phyloP scores from a whole-genome alignment of 2,329 filamentous ascomycete genomes.

The Capronia epimyces region DNA sequence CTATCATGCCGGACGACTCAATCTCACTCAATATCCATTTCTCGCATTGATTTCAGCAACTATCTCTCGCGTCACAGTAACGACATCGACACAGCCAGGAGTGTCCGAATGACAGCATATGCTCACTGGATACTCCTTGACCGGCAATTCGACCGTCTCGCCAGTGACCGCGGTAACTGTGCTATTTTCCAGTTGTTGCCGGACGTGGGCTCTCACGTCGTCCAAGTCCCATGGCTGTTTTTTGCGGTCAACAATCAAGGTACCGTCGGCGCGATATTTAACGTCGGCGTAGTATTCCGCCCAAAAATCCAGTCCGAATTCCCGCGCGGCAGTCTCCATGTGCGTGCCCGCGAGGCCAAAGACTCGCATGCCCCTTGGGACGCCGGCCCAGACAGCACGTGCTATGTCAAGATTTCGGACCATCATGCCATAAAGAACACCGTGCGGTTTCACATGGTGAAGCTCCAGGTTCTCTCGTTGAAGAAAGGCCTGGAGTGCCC shows the following conservation, averaged over 20 bases:
- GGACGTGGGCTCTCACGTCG: too few relatives aligned
- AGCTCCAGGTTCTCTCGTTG: conserved; percentile 52
- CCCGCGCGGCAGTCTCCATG: conserved; percentile 48
- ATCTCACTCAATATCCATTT: too few relatives aligned
- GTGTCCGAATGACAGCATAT: conserved; percentile 47
- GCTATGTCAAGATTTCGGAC: conserved; percentile 48
- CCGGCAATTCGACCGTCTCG: conserved; percentile 28
- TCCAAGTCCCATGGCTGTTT: too few relatives aligned
- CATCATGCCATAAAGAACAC: conserved; percentile 55
- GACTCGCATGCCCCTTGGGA: conserved; percentile 47
- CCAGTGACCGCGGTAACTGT: too few relatives aligned
- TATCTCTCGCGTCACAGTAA: conserved; percentile 37
- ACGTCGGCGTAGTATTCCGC: too few relatives aligned
- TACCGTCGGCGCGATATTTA: too few relatives aligned
- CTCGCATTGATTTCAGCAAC: conserved; percentile 33
- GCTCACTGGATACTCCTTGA: conserved; percentile 39
- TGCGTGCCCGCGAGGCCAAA: conserved; percentile 52
- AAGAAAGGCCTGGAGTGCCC: conserved; percentile 55
- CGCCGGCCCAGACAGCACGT: conserved; percentile 47
- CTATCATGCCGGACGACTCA: too few relatives aligned
- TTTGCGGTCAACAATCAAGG: too few relatives aligned
- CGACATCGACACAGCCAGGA: conserved; percentile 42
- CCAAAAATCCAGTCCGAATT: too few relatives aligned
- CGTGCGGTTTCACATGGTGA: conserved; percentile 60
- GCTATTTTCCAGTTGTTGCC: too few relatives aligned